Evolutionary conservation across 2,329 filamentous ascomycete species (phyloP), one percentile per base, ranked within the genome.

Genomic region (Aphanocladium album): DNA sequence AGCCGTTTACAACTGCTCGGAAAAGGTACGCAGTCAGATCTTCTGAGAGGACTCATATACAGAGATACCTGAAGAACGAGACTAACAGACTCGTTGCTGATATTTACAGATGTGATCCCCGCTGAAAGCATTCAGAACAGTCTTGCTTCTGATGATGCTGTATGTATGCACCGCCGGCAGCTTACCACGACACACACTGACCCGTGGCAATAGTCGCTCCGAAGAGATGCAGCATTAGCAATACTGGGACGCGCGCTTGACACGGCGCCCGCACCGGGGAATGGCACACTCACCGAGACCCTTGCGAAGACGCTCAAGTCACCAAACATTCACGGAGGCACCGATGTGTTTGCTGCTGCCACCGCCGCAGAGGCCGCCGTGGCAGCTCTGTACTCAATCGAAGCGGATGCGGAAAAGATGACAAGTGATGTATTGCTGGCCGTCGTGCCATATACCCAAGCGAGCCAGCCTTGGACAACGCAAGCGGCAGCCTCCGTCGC

Each of bases 381-480:
- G 11, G 70, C 69, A 3, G 69, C 67, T 39, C 62, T 78, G 2
- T 41, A 61, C 2, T 33, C 69, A 2, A 61, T 77, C 9, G 63
- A 64, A 6, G 64, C 63, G 14, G 35, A 9, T 14, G 57, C 17
- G 1, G 23, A 57, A 5, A 5, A 11, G 11, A 57, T 68, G 4
- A 61, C 67, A 11, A 64, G 64, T 19, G 49, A 58, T 45, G 60
- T 63, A 33, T 68, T 79, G 4, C 57, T 77, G 23, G 66, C 64
- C 37, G 37, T 76, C 14, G 65, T 71, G 17, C 68, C 74, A 2
- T 70, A 72, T 53, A 73, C 70, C 14, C 64, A 76, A 47, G 14
- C 63, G 6, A 49, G 50, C 3, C 72, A 75, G 37, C 62, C 68
- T n/a, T 80, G 78, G 78, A 75, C 74, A 4, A 77, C 74, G 1